phyloP scores from a whole-genome alignment of 2,329 filamentous ascomycete species.

The Raffaelea ambrosiae region DNA sequence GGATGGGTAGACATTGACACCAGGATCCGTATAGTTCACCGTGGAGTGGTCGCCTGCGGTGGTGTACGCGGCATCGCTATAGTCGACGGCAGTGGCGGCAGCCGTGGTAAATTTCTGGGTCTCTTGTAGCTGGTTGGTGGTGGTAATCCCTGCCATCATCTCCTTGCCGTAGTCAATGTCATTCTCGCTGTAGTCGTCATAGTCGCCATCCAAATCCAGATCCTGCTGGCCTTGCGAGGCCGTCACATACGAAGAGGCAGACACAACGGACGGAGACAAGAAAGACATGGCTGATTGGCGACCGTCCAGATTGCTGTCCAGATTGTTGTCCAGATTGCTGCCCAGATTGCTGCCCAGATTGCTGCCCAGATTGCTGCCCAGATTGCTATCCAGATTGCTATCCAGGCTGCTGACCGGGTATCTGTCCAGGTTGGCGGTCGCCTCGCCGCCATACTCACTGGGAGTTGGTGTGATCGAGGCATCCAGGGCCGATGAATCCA shows the following conservation, averaged over 20 bases:
- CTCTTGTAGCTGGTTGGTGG: background rate
- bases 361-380: too few relatives aligned
- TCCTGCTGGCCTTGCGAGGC: background rate
- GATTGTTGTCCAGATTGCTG: background rate
- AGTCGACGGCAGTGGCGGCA: too few relatives aligned
- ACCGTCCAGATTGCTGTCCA: background rate
- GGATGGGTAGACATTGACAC: too few relatives aligned
- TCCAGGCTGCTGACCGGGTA: too few relatives aligned
- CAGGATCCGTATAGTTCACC: too few relatives aligned
- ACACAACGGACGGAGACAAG: background rate
- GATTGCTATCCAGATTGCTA: too few relatives aligned
- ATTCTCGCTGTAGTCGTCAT: constrained; percentile 5
- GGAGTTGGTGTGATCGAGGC: background rate
- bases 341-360: too few relatives aligned
- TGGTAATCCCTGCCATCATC: background rate
- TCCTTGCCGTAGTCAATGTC: constrained; percentile 1
- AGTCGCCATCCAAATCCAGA: background rate
- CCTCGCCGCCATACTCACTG: background rate
- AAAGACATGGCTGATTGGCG: background rate
- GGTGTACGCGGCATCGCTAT: background rate
- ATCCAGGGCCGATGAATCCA: background rate
- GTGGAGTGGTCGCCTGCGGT: background rate
- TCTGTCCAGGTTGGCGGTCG: too few relatives aligned
- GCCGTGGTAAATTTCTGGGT: background rate
- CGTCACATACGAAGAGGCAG: background rate